Conservation (phyloP, 2,329 filamentous ascomycete species). For the Akanthomyces dipterigenus region DNA sequence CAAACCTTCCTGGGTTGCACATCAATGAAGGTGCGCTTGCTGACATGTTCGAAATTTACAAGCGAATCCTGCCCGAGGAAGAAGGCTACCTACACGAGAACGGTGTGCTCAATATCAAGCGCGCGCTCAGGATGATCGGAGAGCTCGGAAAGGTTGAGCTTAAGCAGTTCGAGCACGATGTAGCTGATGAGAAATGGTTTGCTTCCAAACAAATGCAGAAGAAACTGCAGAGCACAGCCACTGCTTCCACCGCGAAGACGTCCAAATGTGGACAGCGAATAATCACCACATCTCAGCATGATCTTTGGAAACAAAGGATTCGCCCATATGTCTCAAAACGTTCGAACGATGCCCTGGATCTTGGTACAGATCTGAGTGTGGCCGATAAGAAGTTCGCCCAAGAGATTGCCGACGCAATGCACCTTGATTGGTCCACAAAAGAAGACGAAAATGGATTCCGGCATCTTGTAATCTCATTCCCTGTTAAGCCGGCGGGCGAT, state of each 20-base stretch:
- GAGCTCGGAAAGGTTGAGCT: slow-evolving; percentile 85
- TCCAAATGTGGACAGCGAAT: slow-evolving; percentile 55
- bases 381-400: slow-evolving; percentile 91
- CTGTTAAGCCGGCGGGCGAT: slow-evolving; percentile 41
- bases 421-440: slow-evolving; percentile 51
- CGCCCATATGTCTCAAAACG: slow-evolving; percentile 75
- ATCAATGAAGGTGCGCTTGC: slow-evolving; percentile 97
- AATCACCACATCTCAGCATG: slow-evolving; percentile 73
- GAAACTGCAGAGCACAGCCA: slow-evolving; percentile 51
- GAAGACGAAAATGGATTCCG: slow-evolving; percentile 50
- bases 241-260: slow-evolving; percentile 42
- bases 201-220: slow-evolving; percentile 75
- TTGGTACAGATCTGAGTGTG: slow-evolving; percentile 67
- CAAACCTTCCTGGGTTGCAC: slow-evolving; percentile 90
- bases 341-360: slow-evolving; percentile 58
- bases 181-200: slow-evolving; percentile 85
- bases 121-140: slow-evolving; percentile 70
- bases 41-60: slow-evolving; percentile 97
- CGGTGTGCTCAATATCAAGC: slow-evolving; percentile 81
- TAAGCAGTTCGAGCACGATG: slow-evolving; percentile 87
- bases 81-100: slow-evolving; percentile 96
- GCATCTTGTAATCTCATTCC: slow-evolving; percentile 45
- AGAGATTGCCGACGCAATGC: slow-evolving; percentile 63
- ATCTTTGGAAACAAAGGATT: slow-evolving; percentile 71
- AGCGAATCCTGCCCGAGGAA: slow-evolving; percentile 76